phyloP scores from a whole-genome alignment of 305 asterid species.

The Nicotiana rustica region DNA sequence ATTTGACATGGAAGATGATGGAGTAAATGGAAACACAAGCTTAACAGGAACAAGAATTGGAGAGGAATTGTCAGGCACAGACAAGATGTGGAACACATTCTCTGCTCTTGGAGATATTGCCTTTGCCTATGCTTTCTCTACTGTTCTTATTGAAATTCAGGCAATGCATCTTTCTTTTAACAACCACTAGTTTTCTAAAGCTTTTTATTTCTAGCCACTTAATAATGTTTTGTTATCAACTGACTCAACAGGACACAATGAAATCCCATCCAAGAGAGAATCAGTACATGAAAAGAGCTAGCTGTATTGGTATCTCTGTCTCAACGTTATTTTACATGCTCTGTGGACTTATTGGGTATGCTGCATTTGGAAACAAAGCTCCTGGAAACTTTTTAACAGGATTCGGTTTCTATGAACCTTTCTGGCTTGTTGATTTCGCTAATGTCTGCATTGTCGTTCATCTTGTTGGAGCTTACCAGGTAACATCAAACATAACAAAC shows the following conservation, averaged over 20 bases:
- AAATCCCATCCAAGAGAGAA: conserved; percentile 34
- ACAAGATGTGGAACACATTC: conserved; percentile 36
- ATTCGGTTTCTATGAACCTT: conserved; percentile 36
- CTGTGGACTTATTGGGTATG: conserved; percentile 36
- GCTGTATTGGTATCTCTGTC: conserved; percentile 24
- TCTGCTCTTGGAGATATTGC: conserved; percentile 40
- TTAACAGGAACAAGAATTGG: conserved; percentile 30
- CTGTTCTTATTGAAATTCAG: conserved; percentile 39
- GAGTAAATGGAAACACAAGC: conserved; percentile 23
- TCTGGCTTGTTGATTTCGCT: conserved; percentile 33
- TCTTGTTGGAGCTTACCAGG: conserved; percentile 42
- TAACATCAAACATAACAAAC: conserved; percentile 17
- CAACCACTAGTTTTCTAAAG: not conserved
- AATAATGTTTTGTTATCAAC: conserved; percentile 1
- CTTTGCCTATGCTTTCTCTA: conserved; percentile 40
- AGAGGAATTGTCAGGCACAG: conserved; percentile 20
- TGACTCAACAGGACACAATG: conserved; percentile 35
- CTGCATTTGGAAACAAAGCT: conserved; percentile 39
- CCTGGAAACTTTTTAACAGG: conserved; percentile 39
- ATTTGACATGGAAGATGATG: conserved; percentile 30
- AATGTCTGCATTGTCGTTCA: conserved; percentile 35
- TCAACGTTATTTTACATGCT: conserved; percentile 33
- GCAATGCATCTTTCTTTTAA: conserved; percentile 13
- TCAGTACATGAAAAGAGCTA: conserved; percentile 31
- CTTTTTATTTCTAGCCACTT: not conserved